Evolutionary conservation across 768 basidiomycete species (phyloP).

Genomic region (Asterophora parasitica): DNA sequence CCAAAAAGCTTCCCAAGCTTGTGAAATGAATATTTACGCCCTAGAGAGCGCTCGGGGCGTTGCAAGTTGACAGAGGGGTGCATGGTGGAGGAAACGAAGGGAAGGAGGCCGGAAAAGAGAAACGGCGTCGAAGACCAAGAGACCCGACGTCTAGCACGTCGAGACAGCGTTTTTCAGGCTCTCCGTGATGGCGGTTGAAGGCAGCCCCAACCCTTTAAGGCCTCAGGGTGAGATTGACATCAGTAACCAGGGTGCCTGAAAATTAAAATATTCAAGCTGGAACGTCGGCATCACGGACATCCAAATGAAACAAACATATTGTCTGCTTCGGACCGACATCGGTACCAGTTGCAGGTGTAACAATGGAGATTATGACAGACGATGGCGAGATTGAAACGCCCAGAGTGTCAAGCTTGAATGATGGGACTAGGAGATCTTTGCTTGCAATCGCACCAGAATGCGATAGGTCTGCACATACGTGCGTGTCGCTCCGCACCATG

Average conservation of each 20-base stretch:
- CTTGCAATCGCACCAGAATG: too few species aligned
- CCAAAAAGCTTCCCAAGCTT: conserved; percentile 12
- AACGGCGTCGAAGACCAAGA: background rate
- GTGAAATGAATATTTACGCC: background rate
- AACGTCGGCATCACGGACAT: conserved; percentile 9
- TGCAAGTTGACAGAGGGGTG: background rate
- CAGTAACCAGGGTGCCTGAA: conserved; percentile 13
- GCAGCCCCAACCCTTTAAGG: background rate
- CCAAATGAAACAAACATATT: background rate
- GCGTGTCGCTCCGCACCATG: too few species aligned
- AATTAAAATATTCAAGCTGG: conserved; percentile 8
- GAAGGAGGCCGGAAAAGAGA: background rate
- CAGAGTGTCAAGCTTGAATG: too few species aligned
- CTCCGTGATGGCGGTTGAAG: conserved; percentile 9
- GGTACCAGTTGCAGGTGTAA: too few species aligned
- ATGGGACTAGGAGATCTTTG: too few species aligned
- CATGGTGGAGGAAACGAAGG: conserved; percentile 2
- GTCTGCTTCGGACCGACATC: conserved; percentile 9
- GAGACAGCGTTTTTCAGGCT: conserved; percentile 7
- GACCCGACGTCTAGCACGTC: conserved; percentile 1
- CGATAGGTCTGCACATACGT: too few species aligned
- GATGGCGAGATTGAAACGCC: too few species aligned
- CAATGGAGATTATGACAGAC: too few species aligned
- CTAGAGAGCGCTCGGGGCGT: background rate
- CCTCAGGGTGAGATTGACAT: conserved; percentile 5